These are phyloP conservation scores for Nothophoma quercina DNA, from an alignment of 2,329 filamentous ascomycete species.

Conservation along the genomic window DNA sequence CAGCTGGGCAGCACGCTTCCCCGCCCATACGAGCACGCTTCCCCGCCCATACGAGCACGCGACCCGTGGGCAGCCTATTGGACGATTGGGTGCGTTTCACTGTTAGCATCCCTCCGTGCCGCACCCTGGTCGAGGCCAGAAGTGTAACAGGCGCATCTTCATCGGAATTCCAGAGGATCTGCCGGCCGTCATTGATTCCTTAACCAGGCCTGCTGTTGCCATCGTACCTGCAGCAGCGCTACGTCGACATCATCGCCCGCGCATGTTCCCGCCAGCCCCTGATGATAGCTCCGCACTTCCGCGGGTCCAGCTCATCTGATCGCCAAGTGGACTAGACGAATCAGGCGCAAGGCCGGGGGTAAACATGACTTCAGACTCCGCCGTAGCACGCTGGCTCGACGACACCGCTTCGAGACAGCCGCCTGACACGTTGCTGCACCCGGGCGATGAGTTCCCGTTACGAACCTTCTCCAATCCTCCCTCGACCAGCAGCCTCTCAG, in stretches of 20 bases:
- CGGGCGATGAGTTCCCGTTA: constrained; percentile 49
- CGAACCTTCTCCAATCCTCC: constrained; percentile 46
- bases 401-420: constrained; percentile 34
- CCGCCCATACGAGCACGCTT: constrained; percentile 13
- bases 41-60: constrained; percentile 13
- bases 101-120: neutral
- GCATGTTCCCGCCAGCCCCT: constrained; percentile 16
- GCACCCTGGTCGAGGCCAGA: constrained; percentile 11
- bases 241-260: constrained; percentile 10
- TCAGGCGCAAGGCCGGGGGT: constrained; percentile 27
- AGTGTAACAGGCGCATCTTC: constrained; percentile 8
- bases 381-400: constrained; percentile 45
- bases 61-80: constrained; percentile 7
- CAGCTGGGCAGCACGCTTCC: constrained; percentile 15
- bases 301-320: constrained; percentile 18
- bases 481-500: constrained; percentile 37
- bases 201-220: neutral
- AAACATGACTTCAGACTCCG: constrained; percentile 28
- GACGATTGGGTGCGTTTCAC: constrained; percentile 9
- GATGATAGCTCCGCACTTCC: constrained; percentile 8
- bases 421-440: constrained; percentile 39
- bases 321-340: constrained; percentile 25
- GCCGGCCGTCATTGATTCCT: neutral
- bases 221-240: constrained; percentile 8
- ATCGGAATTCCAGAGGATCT: neutral